Evolutionary conservation across 495 filamentous ascomycete species (phyloP).

Genomic region (Pseudotulostoma volvatum): DNA sequence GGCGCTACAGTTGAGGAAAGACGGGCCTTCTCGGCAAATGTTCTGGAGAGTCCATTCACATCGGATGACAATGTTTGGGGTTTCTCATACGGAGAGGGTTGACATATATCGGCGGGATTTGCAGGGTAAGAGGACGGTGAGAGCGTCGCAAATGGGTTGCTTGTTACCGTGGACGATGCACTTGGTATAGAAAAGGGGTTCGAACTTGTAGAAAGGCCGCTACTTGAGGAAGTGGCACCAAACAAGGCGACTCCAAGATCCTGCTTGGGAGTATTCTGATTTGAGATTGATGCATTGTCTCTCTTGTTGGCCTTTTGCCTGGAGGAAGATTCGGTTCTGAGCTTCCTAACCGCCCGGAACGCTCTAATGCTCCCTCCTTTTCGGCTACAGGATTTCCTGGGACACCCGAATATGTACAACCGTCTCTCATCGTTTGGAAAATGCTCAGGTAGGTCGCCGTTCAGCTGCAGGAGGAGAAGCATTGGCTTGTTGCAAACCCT

Average conservation of each 20-base stretch:
- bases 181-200: conserved; percentile 36
- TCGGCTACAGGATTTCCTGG: conserved; percentile 60
- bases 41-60: conserved; percentile 38
- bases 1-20: conserved; percentile 28
- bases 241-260: conserved; percentile 43
- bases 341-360: conserved; percentile 43
- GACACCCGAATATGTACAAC: conserved; percentile 71
- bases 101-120: too few species aligned
- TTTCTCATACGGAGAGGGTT: too few species aligned
- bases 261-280: conserved; percentile 21
- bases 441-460: conserved; percentile 73
- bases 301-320: conserved; percentile 17
- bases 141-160: conserved; percentile 30
- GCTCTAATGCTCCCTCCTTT: conserved; percentile 67
- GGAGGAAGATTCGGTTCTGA: conserved; percentile 12
- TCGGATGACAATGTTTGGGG: conserved; percentile 8
- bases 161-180: conserved; percentile 9
- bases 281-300: conserved; percentile 21
- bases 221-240: conserved; percentile 26
- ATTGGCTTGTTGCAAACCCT: conserved; percentile 75
- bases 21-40: conserved; percentile 54
- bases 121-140: conserved; percentile 24
- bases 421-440: conserved; percentile 77
- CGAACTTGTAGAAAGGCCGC: conserved; percentile 6
- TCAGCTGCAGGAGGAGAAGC: conserved; percentile 73